Evolutionary conservation across 805 yeast genomes (phyloP).

Genomic region (Lipomyces orientalis): DNA sequence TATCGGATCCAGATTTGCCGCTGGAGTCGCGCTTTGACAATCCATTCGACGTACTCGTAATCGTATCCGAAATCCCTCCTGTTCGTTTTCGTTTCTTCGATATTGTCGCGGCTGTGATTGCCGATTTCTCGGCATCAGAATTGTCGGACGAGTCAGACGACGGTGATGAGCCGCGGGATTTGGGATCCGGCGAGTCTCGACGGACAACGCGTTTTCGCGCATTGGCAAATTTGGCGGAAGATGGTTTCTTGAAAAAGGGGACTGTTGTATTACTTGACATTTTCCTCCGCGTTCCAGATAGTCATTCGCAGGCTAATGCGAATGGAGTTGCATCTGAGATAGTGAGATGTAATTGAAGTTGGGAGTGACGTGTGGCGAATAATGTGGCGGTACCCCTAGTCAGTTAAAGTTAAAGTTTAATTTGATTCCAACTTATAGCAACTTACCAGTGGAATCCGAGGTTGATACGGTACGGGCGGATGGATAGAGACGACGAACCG

Average conservation of each 20-base stretch:
- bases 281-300: background rate
- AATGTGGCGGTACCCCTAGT: constrained; percentile 6
- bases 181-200: background rate
- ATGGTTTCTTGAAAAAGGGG: constrained; percentile 25
- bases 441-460: too few relatives aligned
- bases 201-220: constrained; percentile 21
- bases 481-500: background rate
- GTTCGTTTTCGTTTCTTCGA: constrained; percentile 27
- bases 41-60: constrained; percentile 23
- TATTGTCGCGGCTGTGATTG: background rate
- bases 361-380: background rate
- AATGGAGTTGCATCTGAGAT: background rate
- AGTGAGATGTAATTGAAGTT: background rate
- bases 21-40: constrained; percentile 2
- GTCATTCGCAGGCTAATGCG: background rate
- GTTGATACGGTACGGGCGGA: too few relatives aligned
- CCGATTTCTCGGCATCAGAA: constrained; percentile 7
- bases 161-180: background rate
- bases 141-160: constrained; percentile 3
- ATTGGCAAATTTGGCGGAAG: constrained; percentile 18
- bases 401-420: too few relatives aligned
- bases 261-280: constrained; percentile 25
- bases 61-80: constrained; percentile 29
- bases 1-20: constrained; percentile 18
- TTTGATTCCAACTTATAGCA: too few relatives aligned